Base-by-base conservation (phyloP, 192 early-diverging fungal species). In the Lobosporangium transversale region DNA sequence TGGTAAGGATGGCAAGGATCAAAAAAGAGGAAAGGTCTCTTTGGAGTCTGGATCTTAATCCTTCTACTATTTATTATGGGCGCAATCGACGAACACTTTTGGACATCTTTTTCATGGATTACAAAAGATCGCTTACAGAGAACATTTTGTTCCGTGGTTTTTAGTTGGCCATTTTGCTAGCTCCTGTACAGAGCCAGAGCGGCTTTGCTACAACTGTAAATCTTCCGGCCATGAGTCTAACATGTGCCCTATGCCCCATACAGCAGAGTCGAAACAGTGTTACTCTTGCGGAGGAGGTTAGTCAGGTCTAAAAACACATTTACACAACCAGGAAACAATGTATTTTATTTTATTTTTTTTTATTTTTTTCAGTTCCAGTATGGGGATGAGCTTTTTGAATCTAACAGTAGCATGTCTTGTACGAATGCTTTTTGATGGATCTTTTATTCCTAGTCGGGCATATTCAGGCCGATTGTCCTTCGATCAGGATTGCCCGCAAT, bases 151-250 rank as follows among this genome's bases (percentile, higher is more conserved):
- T n/a, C n/a, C n/a, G n/a, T n/a, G n/a, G n/a, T n/a, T n/a, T n/a
- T n/a, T 54, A 87, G 86, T 79, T 50, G 84, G 86, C 24, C 86
- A 87, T 45, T 81, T 78, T 58, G 86, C 84, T 26, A 81, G 70
- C 31, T 70, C 65, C 24, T 87, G 86, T 47, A 79, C 81, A 15
- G 82, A 81, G 48, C 53, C 79, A 18, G 84, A 87, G 51, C 75
- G 79, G 32, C 75, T 87, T n/a, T 87, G 86, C 53, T 87, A 87
- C 57, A 87, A 85, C 59, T 87, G 86, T 54, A 85, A 85, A 58
- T 68, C 80, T 31, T 45, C 86, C 27, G 86, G 86, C 8, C 86
- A 87, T 14, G 79, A 85, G 45, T 80, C 84, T 15, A 84, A 70
- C 30, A 48, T 78, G 31, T 87, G 86, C 43, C 68, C 82, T 52